Percentiles rank a stretch among this genome's conserved stretches.
Conservation (phyloP, 108 stramenopile species). For the Stephanodiscus minutulus region DNA sequence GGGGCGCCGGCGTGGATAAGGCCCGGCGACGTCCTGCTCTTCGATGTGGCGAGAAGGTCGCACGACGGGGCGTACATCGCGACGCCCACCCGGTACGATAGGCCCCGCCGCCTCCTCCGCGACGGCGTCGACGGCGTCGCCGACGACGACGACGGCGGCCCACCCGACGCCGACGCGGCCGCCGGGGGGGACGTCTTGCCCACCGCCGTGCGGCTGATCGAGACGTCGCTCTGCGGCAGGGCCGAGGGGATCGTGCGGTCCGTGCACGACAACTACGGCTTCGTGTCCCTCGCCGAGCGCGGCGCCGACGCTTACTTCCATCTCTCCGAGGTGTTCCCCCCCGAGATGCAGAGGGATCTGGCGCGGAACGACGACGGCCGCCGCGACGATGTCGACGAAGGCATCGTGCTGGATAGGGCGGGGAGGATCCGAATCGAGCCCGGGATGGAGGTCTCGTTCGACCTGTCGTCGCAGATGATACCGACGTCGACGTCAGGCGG, state of each 20-base stretch:
- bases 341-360: slow-evolving; percentile 65
- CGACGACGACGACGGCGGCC: slow-evolving; percentile 17
- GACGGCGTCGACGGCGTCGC: slow-evolving; percentile 3
- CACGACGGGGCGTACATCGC: slow-evolving; percentile 66
- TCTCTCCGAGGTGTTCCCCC: slow-evolving; percentile 67
- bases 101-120: slow-evolving; percentile 5
- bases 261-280: slow-evolving; percentile 71
- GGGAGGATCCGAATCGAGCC: slow-evolving; percentile 35
- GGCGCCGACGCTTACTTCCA: slow-evolving; percentile 79
- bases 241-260: slow-evolving; percentile 73
- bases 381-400: slow-evolving; percentile 8
- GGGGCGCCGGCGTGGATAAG: slow-evolving; percentile 54
- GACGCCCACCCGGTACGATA: slow-evolving; percentile 55
- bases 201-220: slow-evolving; percentile 51
- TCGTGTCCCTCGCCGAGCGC: slow-evolving; percentile 76
- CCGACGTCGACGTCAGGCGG: slow-evolving; percentile 15
- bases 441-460: slow-evolving; percentile 75
- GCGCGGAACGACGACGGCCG: slow-evolving; percentile 11
- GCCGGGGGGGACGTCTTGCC: background rate
- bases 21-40: slow-evolving; percentile 66
- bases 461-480: slow-evolving; percentile 66
- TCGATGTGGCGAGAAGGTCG: slow-evolving; percentile 69
- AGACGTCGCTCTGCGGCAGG: slow-evolving; percentile 54
- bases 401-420: slow-evolving; percentile 22
- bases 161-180: background rate